Conservation (phyloP, 768 basidiomycete genomes). For the Tricholoma matsutake region DNA sequence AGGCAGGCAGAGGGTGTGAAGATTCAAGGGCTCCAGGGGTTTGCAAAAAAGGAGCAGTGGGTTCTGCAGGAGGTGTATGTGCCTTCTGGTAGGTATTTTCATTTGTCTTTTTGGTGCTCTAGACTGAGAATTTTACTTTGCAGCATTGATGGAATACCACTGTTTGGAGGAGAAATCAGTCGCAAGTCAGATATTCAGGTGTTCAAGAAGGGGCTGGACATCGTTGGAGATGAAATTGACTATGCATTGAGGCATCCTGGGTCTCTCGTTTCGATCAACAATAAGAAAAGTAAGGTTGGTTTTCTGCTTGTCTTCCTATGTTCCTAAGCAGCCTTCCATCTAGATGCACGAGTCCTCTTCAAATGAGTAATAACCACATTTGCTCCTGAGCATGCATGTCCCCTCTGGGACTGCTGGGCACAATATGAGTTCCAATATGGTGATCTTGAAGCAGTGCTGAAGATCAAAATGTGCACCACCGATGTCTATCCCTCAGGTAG, state of each 20-base stretch:
- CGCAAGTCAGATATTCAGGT: too few relatives aligned
- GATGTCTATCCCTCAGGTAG: constrained; percentile 85
- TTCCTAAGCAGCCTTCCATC: constrained; percentile 1
- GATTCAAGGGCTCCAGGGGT: constrained; percentile 59
- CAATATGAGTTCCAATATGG: too few relatives aligned
- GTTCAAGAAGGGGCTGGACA: too few relatives aligned
- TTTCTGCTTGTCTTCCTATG: constrained; percentile 1
- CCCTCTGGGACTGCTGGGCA: too few relatives aligned
- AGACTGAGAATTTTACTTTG: too few relatives aligned
- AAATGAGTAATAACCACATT: constrained; percentile 84
- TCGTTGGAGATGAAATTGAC: too few relatives aligned
- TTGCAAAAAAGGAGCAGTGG: constrained; percentile 70
- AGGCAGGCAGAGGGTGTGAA: constrained; percentile 82
- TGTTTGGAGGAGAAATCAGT: too few relatives aligned
- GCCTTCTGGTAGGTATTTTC: too few relatives aligned
- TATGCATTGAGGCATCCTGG: constrained; percentile 92
- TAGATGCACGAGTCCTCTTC: constrained; percentile 95
- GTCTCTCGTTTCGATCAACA: constrained; percentile 92
- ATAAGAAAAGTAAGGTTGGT: constrained; percentile 78
- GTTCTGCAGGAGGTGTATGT: constrained; percentile 89
- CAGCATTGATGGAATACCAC: too few relatives aligned
- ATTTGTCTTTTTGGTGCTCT: too few relatives aligned
- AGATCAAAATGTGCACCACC: constrained; percentile 84
- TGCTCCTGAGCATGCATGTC: constrained; percentile 65
- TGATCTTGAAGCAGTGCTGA: too few relatives aligned